Evolutionary conservation across 2,329 filamentous ascomycete genomes (phyloP).

Genomic region (Fusarium goolgardi): DNA sequence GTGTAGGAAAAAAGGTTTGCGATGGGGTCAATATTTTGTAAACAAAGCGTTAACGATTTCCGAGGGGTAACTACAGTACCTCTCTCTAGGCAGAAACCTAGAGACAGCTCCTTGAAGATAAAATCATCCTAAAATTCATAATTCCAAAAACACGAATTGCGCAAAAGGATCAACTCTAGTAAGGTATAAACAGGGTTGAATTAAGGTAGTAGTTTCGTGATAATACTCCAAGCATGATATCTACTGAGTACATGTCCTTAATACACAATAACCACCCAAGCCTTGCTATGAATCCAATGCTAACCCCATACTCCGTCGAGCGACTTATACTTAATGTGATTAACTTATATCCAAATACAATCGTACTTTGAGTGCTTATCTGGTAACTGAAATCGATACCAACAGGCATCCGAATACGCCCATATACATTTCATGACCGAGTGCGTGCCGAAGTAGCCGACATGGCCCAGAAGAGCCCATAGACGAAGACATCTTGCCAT

Average conservation of each 20-base stretch:
- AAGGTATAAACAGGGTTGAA: background rate
- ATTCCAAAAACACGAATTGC: background rate
- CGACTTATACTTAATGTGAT: slow-evolving; percentile 11
- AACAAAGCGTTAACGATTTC: background rate
- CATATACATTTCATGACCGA: slow-evolving; percentile 1
- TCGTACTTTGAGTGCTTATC: background rate
- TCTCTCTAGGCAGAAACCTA: background rate
- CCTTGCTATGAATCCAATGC: slow-evolving; percentile 17
- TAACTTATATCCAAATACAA: background rate
- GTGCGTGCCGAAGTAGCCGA: background rate
- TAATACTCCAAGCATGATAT: slow-evolving; percentile 9
- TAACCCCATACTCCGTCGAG: slow-evolving; percentile 24
- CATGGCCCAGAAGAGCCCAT: background rate
- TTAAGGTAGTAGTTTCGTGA: background rate
- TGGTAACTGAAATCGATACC: background rate
- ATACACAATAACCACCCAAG: slow-evolving; percentile 5
- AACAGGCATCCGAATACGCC: background rate
- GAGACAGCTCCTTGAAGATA: background rate
- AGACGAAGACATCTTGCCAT: background rate
- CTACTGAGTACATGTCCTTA: slow-evolving; percentile 11
- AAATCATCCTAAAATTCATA: background rate
- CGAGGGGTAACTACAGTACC: background rate
- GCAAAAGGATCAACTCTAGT: background rate
- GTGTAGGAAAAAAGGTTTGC: background rate
- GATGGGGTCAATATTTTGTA: background rate